Evolutionary conservation across 306 rosid genomes (phyloP).

Genomic region (Vigna reflexopilosa): DNA sequence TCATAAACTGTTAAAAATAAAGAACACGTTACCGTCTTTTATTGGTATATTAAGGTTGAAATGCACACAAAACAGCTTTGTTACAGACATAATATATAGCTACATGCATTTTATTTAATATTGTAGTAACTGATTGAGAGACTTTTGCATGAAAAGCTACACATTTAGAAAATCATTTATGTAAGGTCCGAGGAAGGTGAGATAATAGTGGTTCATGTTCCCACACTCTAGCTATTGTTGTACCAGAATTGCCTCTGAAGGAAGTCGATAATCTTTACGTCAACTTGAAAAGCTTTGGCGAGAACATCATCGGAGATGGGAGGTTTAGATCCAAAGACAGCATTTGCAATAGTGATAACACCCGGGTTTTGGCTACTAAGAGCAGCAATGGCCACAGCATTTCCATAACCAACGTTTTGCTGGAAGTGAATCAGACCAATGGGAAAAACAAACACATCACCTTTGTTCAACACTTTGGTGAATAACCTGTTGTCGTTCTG

Average conservation of each 20-base stretch:
- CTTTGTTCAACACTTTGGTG: slow-evolving; percentile 43
- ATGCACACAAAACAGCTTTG: not conserved
- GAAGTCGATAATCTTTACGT: slow-evolving; percentile 19
- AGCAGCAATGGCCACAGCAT: slow-evolving; percentile 45
- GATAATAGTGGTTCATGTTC: not conserved
- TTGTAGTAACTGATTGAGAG: not conserved
- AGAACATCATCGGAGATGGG: slow-evolving; percentile 46
- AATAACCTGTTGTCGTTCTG: slow-evolving; percentile 43
- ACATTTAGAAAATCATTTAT: slow-evolving; percentile 1
- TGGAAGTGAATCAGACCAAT: slow-evolving; percentile 41
- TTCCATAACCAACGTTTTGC: slow-evolving; percentile 37
- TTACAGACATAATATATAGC: not conserved
- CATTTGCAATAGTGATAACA: slow-evolving; percentile 40
- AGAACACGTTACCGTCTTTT: not conserved
- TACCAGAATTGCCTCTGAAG: slow-evolving; percentile 57
- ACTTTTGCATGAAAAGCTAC: not conserved
- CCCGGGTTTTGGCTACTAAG: slow-evolving; percentile 53
- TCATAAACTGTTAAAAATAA: too few species aligned
- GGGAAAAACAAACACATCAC: slow-evolving; percentile 50
- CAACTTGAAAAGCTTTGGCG: slow-evolving; percentile 52
- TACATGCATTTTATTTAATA: slow-evolving; percentile 37
- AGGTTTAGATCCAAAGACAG: slow-evolving; percentile 58
- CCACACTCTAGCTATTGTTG: slow-evolving; percentile 37
- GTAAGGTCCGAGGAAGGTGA: not conserved
- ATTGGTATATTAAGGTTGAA: slow-evolving; percentile 8